Percentiles rank a stretch among this genome's conserved stretches.
Conservation (phyloP, 345 rosid genomes). For the Hypericum androsaemum region DNA sequence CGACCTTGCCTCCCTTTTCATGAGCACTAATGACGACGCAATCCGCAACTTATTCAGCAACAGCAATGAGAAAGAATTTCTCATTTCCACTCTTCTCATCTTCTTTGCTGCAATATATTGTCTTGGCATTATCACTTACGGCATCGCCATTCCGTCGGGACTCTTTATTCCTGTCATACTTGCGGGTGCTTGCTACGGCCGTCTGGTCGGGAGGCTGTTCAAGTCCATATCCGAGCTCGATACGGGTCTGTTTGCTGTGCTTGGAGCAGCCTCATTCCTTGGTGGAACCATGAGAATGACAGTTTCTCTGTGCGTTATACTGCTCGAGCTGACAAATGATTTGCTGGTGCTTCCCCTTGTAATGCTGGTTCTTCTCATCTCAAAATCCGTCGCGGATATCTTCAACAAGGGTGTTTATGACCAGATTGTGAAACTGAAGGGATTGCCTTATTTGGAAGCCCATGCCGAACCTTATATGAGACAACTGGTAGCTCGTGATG, state of each 20-base stretch:
- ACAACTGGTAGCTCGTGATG: neutral
- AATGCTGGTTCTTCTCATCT: slow-evolving; percentile 2
- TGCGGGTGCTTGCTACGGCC: neutral
- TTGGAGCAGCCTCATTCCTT: slow-evolving; percentile 3
- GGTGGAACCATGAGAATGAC: slow-evolving; percentile 3
- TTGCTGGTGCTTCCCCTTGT: neutral
- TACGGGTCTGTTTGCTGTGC: neutral
- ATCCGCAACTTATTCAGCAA: slow-evolving; percentile 1
- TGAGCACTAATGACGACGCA: neutral
- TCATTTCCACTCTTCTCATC: neutral
- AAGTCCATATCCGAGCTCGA: neutral
- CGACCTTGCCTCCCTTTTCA: slow-evolving; percentile 4
- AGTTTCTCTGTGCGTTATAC: neutral
- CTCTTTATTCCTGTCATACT: slow-evolving; percentile 2
- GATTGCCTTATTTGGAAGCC: slow-evolving; percentile 1
- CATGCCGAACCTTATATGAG: slow-evolving; percentile 2
- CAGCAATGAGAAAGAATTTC: neutral
- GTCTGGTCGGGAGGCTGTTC: neutral
- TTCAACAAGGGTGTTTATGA: slow-evolving; percentile 1
- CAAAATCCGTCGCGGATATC: neutral
- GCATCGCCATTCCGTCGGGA: neutral
- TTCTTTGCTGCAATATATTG: neutral
- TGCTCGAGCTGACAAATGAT: neutral
- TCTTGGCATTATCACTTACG: neutral
- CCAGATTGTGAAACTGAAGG: neutral